A percentile compares a stretch with the other conserved stretches of the same genome.
Evolutionary conservation across 2,329 filamentous ascomycete genomes (phyloP).

Genomic region (Eutypella sp.): DNA sequence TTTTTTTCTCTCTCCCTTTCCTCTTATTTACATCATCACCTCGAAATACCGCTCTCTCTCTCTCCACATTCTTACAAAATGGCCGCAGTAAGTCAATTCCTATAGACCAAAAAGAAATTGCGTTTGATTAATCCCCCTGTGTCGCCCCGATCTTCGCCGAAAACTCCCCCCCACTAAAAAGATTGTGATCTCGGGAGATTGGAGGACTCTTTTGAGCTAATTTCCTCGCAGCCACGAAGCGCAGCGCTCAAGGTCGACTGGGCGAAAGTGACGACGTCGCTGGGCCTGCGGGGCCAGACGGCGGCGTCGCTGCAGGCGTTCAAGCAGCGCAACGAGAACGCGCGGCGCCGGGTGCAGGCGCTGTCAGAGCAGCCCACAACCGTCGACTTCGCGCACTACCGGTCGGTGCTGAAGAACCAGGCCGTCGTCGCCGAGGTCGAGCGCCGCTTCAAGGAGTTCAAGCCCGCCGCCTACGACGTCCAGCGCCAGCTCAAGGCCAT

Average conservation of each 20-base stretch:
- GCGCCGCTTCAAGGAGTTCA: constrained; percentile 87
- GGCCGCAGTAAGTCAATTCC: constrained; percentile 58
- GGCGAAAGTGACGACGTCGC: constrained; percentile 88
- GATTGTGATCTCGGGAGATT: background rate
- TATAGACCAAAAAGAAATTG: background rate
- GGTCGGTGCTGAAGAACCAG: constrained; percentile 89
- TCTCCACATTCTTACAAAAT: too few relatives aligned
- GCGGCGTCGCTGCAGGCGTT: constrained; percentile 87
- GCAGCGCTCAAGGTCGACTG: constrained; percentile 99
- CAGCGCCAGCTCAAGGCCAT: constrained; percentile 94
- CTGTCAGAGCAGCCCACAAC: constrained; percentile 80
- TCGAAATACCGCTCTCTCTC: constrained; percentile 37
- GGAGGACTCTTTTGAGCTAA: constrained; percentile 51
- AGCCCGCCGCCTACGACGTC: constrained; percentile 91
- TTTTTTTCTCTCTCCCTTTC: too few relatives aligned
- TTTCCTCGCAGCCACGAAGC: constrained; percentile 70
- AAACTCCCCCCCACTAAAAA: constrained; percentile 6
- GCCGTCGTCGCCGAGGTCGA: constrained; percentile 95
- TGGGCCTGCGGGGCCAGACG: constrained; percentile 94
- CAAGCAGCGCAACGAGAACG: constrained; percentile 99
- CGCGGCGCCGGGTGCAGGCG: constrained; percentile 82
- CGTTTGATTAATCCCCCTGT: constrained; percentile 3
- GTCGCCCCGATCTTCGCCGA: constrained; percentile 25
- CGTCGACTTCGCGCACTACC: constrained; percentile 94
- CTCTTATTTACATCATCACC: too few relatives aligned